Conservation (phyloP, 805 yeast species). For the Candida quercuum region DNA sequence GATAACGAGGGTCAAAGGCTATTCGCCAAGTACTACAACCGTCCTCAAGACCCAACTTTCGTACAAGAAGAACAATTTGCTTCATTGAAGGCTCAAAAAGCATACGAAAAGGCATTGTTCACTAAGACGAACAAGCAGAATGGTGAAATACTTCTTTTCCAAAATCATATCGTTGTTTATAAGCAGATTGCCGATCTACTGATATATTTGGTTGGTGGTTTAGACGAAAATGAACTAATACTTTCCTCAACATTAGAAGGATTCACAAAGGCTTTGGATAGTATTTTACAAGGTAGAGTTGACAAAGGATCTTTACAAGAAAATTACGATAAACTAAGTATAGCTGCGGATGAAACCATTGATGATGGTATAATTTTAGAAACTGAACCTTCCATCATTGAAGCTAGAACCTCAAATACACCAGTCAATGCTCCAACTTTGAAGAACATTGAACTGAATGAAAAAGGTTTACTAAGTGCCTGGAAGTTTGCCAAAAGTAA, state of each 20-base stretch:
- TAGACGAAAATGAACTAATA: constrained; percentile 82
- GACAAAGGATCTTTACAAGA: constrained; percentile 78
- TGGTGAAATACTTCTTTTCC: constrained; percentile 76
- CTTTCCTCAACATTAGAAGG: constrained; percentile 73
- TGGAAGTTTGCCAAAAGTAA: constrained; percentile 85
- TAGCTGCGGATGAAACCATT: constrained; percentile 86
- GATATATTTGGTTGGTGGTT: constrained; percentile 63
- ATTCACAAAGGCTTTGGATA: constrained; percentile 74
- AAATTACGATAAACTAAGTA: constrained; percentile 76
- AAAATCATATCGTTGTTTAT: constrained; percentile 77
- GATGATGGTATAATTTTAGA: constrained; percentile 94
- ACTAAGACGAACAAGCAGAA: constrained; percentile 75
- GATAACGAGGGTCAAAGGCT: constrained; percentile 79
- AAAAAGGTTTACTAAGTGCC: constrained; percentile 76
- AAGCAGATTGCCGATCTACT: constrained; percentile 77
- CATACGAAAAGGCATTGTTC: constrained; percentile 71
- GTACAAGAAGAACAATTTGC: constrained; percentile 25
- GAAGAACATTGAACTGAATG: constrained; percentile 59
- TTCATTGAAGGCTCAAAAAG: constrained; percentile 56
- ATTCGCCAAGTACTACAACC: constrained; percentile 77
- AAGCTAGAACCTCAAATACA: constrained; percentile 85
- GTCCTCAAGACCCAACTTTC: constrained; percentile 39
- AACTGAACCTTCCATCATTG: constrained; percentile 81
- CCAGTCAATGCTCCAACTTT: constrained; percentile 66
- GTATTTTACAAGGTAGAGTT: constrained; percentile 58